Conservation (phyloP, 2,329 filamentous ascomycete species). For the Chalara sp. region DNA sequence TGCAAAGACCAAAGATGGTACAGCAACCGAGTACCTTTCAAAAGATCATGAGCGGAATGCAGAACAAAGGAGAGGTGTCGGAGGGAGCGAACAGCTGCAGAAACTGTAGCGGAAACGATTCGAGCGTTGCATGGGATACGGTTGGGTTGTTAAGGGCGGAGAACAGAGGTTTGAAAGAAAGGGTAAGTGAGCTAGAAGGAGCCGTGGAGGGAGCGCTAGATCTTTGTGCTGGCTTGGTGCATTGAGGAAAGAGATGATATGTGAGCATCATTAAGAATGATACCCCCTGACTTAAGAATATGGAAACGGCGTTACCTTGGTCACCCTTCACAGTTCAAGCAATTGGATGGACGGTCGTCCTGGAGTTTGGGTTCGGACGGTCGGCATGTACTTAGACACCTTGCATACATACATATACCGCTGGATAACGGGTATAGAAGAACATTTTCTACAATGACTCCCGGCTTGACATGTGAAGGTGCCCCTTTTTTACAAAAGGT, state of each 20-base stretch:
- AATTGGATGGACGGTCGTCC: too few relatives aligned
- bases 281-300: neutral
- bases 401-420: conserved; percentile 2
- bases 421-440: neutral
- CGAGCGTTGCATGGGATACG: conserved; percentile 58
- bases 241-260: too few relatives aligned
- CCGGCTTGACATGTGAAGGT: too few relatives aligned
- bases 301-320: too few relatives aligned
- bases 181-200: conserved; percentile 51
- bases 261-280: neutral
- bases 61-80: conserved; percentile 17
- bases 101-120: conserved; percentile 52
- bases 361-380: too few relatives aligned
- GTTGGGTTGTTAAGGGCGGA: conserved; percentile 55
- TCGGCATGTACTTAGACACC: conserved; percentile 10
- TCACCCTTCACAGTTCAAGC: too few relatives aligned
- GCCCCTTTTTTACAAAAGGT: too few relatives aligned
- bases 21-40: conserved; percentile 40
- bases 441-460: too few relatives aligned
- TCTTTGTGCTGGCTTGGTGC: conserved; percentile 1
- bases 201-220: conserved; percentile 54
- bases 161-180: conserved; percentile 53
- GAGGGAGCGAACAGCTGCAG: conserved; percentile 31
- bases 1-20: conserved; percentile 19
- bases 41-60: conserved; percentile 39